Conservation (phyloP, 2,329 filamentous ascomycete genomes). For the Fusarium longipes region DNA sequence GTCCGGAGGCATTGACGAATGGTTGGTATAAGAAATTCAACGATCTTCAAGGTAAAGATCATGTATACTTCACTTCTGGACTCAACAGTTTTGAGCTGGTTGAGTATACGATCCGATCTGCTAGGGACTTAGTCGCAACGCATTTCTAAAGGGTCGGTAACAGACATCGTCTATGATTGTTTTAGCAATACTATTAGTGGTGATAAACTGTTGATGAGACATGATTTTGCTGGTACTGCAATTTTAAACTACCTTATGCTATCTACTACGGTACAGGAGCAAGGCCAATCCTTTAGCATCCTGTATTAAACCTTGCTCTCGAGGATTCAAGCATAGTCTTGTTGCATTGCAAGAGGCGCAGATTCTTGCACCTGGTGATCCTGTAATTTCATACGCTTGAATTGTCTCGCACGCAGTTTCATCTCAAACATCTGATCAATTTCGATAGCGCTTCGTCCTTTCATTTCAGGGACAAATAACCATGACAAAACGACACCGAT, state of each 20-base stretch:
- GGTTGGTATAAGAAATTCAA: background rate
- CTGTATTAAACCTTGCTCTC: no score
- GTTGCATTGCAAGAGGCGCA: slow-evolving; percentile 5
- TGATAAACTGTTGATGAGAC: no score
- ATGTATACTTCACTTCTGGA: background rate
- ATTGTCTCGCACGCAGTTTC: slow-evolving; percentile 23
- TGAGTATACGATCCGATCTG: background rate
- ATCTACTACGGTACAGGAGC: no score
- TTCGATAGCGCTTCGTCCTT: slow-evolving; percentile 37
- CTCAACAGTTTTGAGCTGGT: background rate
- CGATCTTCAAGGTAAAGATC: background rate
- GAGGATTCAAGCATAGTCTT: background rate
- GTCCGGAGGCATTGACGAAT: background rate
- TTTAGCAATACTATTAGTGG: no score
- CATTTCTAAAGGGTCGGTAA: background rate
- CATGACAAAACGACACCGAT: slow-evolving; percentile 21
- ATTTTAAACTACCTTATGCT: no score
- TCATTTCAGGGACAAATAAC: slow-evolving; percentile 46
- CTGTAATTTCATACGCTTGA: slow-evolving; percentile 25
- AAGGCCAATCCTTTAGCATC: no score
- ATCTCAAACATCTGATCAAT: slow-evolving; percentile 42
- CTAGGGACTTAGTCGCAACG: background rate
- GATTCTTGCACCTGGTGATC: slow-evolving; percentile 17
- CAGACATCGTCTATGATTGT: no score
- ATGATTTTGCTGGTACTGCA: no score